These are phyloP conservation scores for Sporormia fimetaria DNA, from an alignment of 495 filamentous ascomycete genomes.

Conservation along the genomic window DNA sequence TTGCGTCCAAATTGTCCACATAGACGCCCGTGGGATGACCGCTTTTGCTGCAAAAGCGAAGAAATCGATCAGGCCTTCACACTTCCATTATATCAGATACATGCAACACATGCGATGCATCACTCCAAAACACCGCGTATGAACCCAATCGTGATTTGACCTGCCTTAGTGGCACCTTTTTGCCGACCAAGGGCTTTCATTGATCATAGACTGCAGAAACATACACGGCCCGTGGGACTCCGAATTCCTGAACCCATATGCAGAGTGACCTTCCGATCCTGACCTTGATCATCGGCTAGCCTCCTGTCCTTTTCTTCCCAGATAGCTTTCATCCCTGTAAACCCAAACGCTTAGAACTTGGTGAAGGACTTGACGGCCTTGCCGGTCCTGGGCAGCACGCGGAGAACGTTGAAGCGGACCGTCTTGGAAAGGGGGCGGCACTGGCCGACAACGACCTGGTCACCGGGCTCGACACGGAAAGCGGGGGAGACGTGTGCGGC, in stretches of 20 bases:
- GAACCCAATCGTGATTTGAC: too few relatives aligned
- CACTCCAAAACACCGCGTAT: too few relatives aligned
- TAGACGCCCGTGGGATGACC: too few relatives aligned
- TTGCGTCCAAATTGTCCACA: too few relatives aligned
- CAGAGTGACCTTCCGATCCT: constrained; percentile 8
- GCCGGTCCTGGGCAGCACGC: constrained; percentile 89
- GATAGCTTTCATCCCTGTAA: background rate
- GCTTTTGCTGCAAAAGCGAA: too few relatives aligned
- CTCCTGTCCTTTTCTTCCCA: background rate
- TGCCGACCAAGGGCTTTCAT: constrained; percentile 16
- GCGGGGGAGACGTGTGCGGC: constrained; percentile 96
- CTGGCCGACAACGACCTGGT: constrained; percentile 97
- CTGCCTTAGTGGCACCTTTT: constrained; percentile 12
- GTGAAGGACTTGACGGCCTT: constrained; percentile 94
- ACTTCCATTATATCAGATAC: too few relatives aligned
- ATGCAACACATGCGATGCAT: too few relatives aligned
- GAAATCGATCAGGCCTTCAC: too few relatives aligned
- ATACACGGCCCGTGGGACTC: constrained; percentile 22
- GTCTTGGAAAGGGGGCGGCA: constrained; percentile 98
- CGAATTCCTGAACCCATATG: constrained; percentile 19
- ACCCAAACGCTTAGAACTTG: constrained; percentile 66
- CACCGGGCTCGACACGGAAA: constrained; percentile 99
- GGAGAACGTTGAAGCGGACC: constrained; percentile 97
- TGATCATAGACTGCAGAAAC: constrained; percentile 19
- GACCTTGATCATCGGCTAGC: constrained; percentile 4